Base-by-base conservation (phyloP, 441 rosid species). In the Erodium moschatum region DNA sequence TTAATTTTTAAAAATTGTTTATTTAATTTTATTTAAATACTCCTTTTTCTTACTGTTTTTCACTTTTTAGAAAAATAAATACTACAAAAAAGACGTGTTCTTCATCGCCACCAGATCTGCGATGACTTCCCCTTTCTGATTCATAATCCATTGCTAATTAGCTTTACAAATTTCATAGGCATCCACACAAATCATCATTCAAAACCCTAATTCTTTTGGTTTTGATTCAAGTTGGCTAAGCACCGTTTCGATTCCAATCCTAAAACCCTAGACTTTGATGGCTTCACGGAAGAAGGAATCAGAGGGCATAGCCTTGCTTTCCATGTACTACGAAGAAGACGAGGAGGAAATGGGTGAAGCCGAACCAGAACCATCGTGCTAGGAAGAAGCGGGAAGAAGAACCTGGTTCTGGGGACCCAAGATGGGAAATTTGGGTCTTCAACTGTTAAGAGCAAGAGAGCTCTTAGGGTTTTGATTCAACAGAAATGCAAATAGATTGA, bases 271-370 rank as follows among this genome's bases (percentile, higher is more conserved):
- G 44, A 40, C 3, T 16, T 33, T 50, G 19, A 91, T 94, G 99
- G 86, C 90, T 68, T 78, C 96, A 58, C 84, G 77, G 74, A 84
- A 83, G 87, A 90, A 85, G 66, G 91, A 79, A 11, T 76, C 87
- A 7, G 99, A 95, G 78, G 99, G 99, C 68, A 95, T 95, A 60
- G 86, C 87, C 48, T 80, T 90, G 29, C 87, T 95, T 0, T 91
- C 99, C 15, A 78, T 91, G 81, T 95, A 95, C 82, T 83, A 93
- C 65, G 98, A 89, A 73, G 97, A 94, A 73, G 94, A 86, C 69
- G 61, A 54, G 61, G 61, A 54, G 56, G 99, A 88, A 13, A 88
- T 90, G 92, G 96, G 87, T 64, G 90, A 89, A 33, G 75, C 73
- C 21, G 85, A 84, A 10, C 81, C 81, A 12, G 79, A 74, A n/a